Evolutionary conservation across 2,329 filamentous ascomycete species (phyloP), one percentile per base, ranked within the genome.

Genomic region (Aspergillus pseudoterreus): DNA sequence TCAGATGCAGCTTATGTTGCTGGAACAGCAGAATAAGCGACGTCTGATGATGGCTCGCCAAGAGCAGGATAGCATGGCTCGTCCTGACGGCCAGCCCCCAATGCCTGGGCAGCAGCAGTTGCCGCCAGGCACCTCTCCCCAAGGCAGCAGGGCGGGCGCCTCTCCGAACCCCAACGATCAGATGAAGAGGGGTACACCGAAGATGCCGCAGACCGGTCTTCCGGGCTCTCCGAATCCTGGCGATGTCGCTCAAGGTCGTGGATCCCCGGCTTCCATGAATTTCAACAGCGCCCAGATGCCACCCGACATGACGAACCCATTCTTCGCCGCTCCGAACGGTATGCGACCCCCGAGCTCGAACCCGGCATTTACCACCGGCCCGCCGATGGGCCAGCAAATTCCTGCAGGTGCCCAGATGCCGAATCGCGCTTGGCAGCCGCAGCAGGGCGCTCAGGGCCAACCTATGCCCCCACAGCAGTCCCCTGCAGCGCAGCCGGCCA

Each of bases 21-120:
- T 86, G 39, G 83, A 86, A 67, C 83, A 85, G 68, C 83, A 86
- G 71, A 86, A 85, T 67, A 86, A 85, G 74, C 83, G 83, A 64
- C 77, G 83, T 46, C 68, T 86, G 65, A 77, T 85, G 67, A 84
- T 85, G 81, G 83, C 83, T 52, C 76, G 83, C 42, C 82, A 85
- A 71, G 83, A 86, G 70, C 83, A 86, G 69, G 82, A 86, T 63
- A 82, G 73, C 69, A 80, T 83, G 68, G 69, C 75, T 50, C 77
- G 77, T 52, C 69, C 76, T 58, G 78, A 79, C 49, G 75, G 75
- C 49, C 77, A 76, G 52, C 73, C 74, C 53, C 66, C 65, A 52
- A 70, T 76, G 63, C 69, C 74, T 50, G 74, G 73, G 43, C 76
- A 71, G 45, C 75, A 70, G 61, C 72, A 70, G 43, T 75, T 81